These are phyloP conservation scores for Pugionium cornutum DNA, from an alignment of 345 rosid species.

Conservation along the genomic window DNA sequence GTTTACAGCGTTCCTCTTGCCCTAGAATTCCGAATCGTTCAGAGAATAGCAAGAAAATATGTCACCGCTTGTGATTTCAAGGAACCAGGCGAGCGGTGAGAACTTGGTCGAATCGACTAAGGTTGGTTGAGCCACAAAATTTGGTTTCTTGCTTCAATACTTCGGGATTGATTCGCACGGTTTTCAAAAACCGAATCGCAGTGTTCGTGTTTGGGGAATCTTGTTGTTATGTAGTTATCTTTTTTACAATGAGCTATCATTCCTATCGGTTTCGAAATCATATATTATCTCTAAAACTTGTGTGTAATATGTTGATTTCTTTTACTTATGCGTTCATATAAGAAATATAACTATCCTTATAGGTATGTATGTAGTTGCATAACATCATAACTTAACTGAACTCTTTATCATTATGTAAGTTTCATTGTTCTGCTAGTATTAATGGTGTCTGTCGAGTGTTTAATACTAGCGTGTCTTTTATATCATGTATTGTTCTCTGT, in stretches of 20 bases:
- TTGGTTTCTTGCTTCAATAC: constrained; percentile 24
- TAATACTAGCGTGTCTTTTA: no score
- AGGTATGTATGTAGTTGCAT: no score
- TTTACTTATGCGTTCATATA: no score
- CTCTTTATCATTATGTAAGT: no score
- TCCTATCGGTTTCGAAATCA: background rate
- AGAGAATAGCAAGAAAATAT: constrained; percentile 29
- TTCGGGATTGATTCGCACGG: background rate
- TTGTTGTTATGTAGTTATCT: background rate
- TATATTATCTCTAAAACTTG: background rate
- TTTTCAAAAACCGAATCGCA: no score
- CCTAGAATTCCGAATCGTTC: constrained; percentile 2
- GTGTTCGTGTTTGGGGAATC: background rate
- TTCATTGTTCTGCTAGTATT: no score
- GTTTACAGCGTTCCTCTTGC: background rate
- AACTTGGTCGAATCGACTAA: constrained; percentile 55
- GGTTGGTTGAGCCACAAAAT: constrained; percentile 59
- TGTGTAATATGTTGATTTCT: no score
- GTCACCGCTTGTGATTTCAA: constrained; percentile 46
- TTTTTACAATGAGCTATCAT: no score
- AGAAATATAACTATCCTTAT: no score
- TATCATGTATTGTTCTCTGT: background rate
- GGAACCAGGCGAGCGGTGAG: constrained; percentile 44
- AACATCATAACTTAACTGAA: no score
- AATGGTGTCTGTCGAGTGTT: no score